Percentiles rank a stretch among this genome's conserved stretches.
Conservation (phyloP, 306 rosid genomes). For the Cucurbita moschata region DNA sequence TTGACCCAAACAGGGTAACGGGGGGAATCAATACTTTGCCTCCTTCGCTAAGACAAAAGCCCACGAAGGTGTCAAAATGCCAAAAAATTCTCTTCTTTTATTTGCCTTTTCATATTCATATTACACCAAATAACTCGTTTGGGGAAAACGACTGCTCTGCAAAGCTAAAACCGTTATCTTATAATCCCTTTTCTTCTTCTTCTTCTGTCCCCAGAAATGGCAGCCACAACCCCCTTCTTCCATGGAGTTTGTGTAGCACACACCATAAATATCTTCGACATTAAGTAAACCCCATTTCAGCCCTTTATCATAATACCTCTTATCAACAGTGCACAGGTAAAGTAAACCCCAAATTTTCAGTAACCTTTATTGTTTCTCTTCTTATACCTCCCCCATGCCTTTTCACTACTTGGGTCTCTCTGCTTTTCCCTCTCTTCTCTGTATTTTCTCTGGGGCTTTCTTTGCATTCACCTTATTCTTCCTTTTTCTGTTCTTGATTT, state of each 20-base stretch:
- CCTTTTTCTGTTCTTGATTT: not conserved
- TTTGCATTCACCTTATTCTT: slow-evolving; percentile 13
- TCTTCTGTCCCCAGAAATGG: slow-evolving; percentile 38
- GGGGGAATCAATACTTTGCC: not conserved
- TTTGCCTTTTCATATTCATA: not conserved
- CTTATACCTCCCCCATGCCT: slow-evolving; percentile 12
- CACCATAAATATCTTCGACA: slow-evolving; percentile 7
- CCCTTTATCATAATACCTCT: slow-evolving; percentile 20
- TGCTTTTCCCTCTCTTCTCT: slow-evolving; percentile 15
- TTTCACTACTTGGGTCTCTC: slow-evolving; percentile 13
- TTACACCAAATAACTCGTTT: not conserved
- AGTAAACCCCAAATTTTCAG: slow-evolving; percentile 3
- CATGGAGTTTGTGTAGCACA: slow-evolving; percentile 42
- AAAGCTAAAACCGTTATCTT: not conserved
- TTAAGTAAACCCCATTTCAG: slow-evolving; percentile 17
- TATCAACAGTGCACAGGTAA: slow-evolving; percentile 23
- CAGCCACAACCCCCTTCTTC: slow-evolving; percentile 23
- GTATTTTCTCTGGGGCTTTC: slow-evolving; percentile 5
- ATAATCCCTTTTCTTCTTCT: not conserved
- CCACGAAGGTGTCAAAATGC: not conserved
- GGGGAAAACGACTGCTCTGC: slow-evolving; percentile 11
- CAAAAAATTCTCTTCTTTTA: not conserved
- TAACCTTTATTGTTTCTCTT: slow-evolving; percentile 19
- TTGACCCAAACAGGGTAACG: not conserved
- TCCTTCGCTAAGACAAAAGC: not conserved